A percentile compares a stretch with the other conserved stretches of the same genome.
phyloP scores from a whole-genome alignment of 257 asterid species.

The Plantago elongata region DNA sequence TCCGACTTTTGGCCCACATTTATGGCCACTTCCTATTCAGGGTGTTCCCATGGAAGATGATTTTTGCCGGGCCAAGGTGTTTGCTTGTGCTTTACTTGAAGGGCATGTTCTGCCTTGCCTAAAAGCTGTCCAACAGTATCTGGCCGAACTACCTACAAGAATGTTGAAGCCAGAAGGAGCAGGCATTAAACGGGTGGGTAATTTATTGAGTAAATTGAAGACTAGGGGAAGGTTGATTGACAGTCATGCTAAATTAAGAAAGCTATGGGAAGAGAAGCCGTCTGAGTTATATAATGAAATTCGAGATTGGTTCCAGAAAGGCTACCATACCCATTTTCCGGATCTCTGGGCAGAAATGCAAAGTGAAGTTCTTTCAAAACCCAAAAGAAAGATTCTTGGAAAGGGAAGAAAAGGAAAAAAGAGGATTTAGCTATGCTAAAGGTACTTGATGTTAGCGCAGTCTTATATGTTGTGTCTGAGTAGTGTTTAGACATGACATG shows the following conservation, averaged over 20 bases:
- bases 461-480: no score
- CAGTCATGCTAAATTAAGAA: conserved; percentile 42
- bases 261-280: conserved; percentile 49
- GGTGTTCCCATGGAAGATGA: conserved; percentile 50
- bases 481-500: no score
- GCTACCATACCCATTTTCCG: conserved; percentile 37
- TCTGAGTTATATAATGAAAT: conserved; percentile 47
- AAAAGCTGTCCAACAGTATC: conserved; percentile 35
- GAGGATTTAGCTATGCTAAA: conserved; percentile 4
- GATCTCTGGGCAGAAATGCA: conserved; percentile 54
- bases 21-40: conserved; percentile 71
- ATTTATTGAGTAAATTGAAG: conserved; percentile 48
- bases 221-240: conserved; percentile 40
- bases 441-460: no score
- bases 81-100: conserved; percentile 58
- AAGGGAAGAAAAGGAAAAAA: conserved; percentile 22
- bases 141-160: conserved; percentile 66
- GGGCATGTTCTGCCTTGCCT: conserved; percentile 81
- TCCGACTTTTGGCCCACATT: conserved; percentile 74
- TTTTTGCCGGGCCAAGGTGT: conserved; percentile 42
- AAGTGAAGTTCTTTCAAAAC: conserved; percentile 17
- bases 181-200: conserved; percentile 62
- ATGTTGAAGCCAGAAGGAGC: conserved; percentile 68
- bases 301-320: conserved; percentile 69
- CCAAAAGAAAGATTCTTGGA: no score